phyloP scores from a whole-genome alignment of 306 rosid species.

The Vachellia collinsii region DNA sequence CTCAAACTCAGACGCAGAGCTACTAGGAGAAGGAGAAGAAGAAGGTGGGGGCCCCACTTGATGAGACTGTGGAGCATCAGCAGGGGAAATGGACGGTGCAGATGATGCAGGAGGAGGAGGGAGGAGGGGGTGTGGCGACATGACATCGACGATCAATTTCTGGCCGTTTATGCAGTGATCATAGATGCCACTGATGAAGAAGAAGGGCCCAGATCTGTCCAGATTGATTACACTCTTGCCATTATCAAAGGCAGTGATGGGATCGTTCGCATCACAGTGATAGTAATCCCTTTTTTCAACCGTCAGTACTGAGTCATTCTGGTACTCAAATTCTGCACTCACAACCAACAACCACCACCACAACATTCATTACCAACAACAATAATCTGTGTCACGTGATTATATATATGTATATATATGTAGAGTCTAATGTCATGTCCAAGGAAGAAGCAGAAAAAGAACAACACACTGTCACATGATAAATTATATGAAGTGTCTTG shows the following conservation, averaged over 20 bases:
- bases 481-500: background rate
- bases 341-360: background rate
- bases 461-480: background rate
- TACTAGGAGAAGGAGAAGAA: background rate
- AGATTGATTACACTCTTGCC: slow-evolving; percentile 70
- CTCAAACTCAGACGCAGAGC: slow-evolving; percentile 28
- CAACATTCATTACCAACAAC: background rate
- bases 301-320: slow-evolving; percentile 72
- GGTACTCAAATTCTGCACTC: slow-evolving; percentile 69
- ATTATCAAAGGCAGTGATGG: slow-evolving; percentile 61
- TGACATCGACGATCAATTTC: slow-evolving; percentile 68
- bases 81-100: slow-evolving; percentile 44
- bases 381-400: background rate
- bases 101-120: slow-evolving; percentile 30
- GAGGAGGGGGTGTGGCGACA: slow-evolving; percentile 47
- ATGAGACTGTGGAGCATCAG: slow-evolving; percentile 12
- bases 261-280: slow-evolving; percentile 61
- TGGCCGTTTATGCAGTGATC: slow-evolving; percentile 75
- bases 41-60: slow-evolving; percentile 49
- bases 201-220: slow-evolving; percentile 69
- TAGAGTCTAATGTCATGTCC: background rate
- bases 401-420: background rate
- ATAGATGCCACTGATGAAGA: slow-evolving; percentile 71
- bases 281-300: slow-evolving; percentile 77
- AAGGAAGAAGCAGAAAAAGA: background rate